phyloP scores from a whole-genome alignment of 1,284 basidiomycete species.

The Boletus sp. region DNA sequence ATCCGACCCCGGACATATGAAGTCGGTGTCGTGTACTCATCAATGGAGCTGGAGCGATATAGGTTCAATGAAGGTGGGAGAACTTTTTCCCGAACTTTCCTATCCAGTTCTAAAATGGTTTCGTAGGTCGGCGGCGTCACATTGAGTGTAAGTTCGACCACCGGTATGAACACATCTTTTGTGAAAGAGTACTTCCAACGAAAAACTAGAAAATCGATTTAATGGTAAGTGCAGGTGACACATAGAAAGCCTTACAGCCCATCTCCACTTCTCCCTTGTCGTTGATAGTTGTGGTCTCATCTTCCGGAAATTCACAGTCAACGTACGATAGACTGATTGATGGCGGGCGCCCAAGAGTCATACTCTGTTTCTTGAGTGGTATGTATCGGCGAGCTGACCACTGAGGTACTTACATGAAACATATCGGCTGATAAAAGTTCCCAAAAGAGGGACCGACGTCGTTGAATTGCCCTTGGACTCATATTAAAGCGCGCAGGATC shows the following conservation, averaged over 20 bases:
- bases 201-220: conserved; percentile 28
- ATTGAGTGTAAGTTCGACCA: conserved; percentile 48
- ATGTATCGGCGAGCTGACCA: neutral
- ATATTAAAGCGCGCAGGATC: conserved; percentile 57
- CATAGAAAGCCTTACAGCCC: conserved; percentile 41
- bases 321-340: conserved; percentile 53
- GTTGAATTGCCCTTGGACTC: conserved; percentile 49
- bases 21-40: conserved; percentile 47
- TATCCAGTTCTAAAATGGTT: conserved; percentile 53
- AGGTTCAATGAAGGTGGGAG: conserved; percentile 50
- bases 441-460: conserved; percentile 56
- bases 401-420: conserved; percentile 39
- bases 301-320: conserved; percentile 54
- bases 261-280: conserved; percentile 43
- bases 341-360: conserved; percentile 52
- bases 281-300: conserved; percentile 45
- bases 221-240: neutral
- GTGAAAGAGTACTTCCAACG: conserved; percentile 34
- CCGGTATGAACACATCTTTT: conserved; percentile 46
- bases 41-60: conserved; percentile 42
- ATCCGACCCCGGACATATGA: conserved; percentile 47
- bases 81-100: conserved; percentile 51
- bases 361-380: conserved; percentile 36
- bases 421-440: conserved; percentile 50
- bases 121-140: conserved; percentile 51